Evolutionary conservation across 83 land plant species (phyloP), one percentile per base, ranked within the genome.

Genomic region (Picea abies): DNA sequence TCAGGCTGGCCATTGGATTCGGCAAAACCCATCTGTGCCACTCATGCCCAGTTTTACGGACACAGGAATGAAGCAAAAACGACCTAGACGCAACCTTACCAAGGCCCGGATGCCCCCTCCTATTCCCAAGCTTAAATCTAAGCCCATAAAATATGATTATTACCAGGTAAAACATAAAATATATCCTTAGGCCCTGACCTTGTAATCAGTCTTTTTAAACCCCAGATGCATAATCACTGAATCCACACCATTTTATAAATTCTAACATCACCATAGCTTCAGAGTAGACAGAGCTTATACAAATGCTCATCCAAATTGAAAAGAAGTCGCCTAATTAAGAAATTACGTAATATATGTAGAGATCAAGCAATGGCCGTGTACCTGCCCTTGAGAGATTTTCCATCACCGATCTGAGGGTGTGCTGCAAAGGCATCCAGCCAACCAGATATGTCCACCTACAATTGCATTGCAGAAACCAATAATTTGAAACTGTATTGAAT

Each of bases 401-500:
- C 60, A 63, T 85, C 85, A 17, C 99, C 99, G 60, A 97, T 97
- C 83, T 83, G 89, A 9, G 98, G 99, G 86, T 97, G 98, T 76
- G 94, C 98, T 5, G 96, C 83, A 79, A 97, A 97, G 17, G 98
- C 98, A 81, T 97, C 95, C 58, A 97, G 78, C 96, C 95, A 97
- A 44, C 98, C 99, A 78, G 85, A 84, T 12, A 97, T 90, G 82
- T 97, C 95, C 41, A 97, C 92, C 97, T 96, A 63, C 15, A 69
- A 61, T 37, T 10, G 23, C 29, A n/a, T 66, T 60, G n/a, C 19
- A 44, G 65, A 60, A 61, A 56, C 77, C 56, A 22, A 72, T 11
- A 69, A 80, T 41, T 16, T 17, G 61, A 81, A 81, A 52, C 56
- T 52, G 14, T 52, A 11, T 52, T 10, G 56, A 11, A 52, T 52